Conservation (phyloP, 768 basidiomycete genomes). For the Crucibulum laeve region DNA sequence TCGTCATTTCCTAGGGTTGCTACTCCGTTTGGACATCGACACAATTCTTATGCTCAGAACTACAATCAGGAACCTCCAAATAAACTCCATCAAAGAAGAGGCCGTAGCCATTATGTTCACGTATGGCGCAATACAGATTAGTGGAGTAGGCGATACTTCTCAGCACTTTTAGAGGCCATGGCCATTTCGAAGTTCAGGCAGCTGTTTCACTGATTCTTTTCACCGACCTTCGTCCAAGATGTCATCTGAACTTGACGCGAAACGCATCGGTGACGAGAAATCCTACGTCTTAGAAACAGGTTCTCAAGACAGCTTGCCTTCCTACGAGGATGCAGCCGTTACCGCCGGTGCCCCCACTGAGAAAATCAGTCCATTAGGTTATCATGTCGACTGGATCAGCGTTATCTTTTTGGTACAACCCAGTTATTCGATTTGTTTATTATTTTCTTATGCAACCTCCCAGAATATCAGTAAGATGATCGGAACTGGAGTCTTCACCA, state of each 20-base stretch:
- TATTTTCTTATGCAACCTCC: slow-evolving; percentile 1
- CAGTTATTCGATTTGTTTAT: not conserved
- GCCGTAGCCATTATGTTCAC: slow-evolving; percentile 8
- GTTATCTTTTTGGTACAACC: slow-evolving; percentile 18
- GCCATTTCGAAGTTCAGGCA: not conserved
- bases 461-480: slow-evolving; percentile 34
- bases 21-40: too few relatives aligned
- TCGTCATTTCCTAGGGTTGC: too few relatives aligned
- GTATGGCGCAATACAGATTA: slow-evolving; percentile 15
- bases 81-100: slow-evolving; percentile 9
- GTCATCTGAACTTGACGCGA: slow-evolving; percentile 7
- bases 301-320: slow-evolving; percentile 14
- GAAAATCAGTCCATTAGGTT: slow-evolving; percentile 28
- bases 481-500: slow-evolving; percentile 32
- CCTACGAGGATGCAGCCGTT: slow-evolving; percentile 22
- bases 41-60: too few relatives aligned
- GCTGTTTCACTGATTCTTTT: not conserved
- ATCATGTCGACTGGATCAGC: slow-evolving; percentile 26
- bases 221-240: too few relatives aligned
- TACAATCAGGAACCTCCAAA: too few relatives aligned
- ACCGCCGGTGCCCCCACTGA: slow-evolving; percentile 25
- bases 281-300: slow-evolving; percentile 6
- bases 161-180: not conserved
- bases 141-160: not conserved
- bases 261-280: slow-evolving; percentile 11